phyloP scores from a whole-genome alignment of 192 early-diverging fungal species.

The Umbelopsis isabellina region DNA sequence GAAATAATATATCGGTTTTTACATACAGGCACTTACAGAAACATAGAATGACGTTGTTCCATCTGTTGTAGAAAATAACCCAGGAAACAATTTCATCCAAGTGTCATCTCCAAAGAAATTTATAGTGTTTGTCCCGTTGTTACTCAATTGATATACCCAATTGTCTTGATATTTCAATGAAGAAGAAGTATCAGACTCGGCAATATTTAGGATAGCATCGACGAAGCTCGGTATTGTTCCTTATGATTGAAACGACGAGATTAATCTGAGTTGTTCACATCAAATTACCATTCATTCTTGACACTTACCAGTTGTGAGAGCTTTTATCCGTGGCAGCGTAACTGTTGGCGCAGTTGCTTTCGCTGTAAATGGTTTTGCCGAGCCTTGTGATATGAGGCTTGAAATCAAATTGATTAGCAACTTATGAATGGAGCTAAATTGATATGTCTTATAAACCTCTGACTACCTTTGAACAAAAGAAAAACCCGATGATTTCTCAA shows the following conservation, averaged over 20 bases:
- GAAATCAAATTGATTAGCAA: conserved; percentile 1
- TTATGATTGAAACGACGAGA: no score
- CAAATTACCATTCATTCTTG: not conserved
- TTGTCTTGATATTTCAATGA: conserved; percentile 69
- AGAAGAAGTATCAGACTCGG: conserved; percentile 69
- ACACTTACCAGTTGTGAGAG: conserved; percentile 69
- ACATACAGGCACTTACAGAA: conserved; percentile 70
- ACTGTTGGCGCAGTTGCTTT: conserved; percentile 72
- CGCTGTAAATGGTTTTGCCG: conserved; percentile 57
- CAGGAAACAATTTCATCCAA: conserved; percentile 88
- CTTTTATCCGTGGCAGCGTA: conserved; percentile 82
- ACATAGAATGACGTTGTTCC: conserved; percentile 71
- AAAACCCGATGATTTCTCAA: conserved; percentile 65
- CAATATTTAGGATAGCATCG: conserved; percentile 83
- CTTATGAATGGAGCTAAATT: not conserved
- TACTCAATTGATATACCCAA: conserved; percentile 68
- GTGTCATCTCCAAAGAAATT: conserved; percentile 95
- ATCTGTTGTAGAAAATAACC: conserved; percentile 59
- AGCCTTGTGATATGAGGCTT: conserved; percentile 52
- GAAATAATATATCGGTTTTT: conserved; percentile 64
- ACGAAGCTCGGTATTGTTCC: conserved; percentile 79
- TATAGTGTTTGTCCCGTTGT: conserved; percentile 53
- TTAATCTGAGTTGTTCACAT: not conserved
- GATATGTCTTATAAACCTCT: conserved; percentile 4
- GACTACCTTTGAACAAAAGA: conserved; percentile 60